Conservation (phyloP, 2,329 filamentous ascomycete species). For the Geosmithia flava region DNA sequence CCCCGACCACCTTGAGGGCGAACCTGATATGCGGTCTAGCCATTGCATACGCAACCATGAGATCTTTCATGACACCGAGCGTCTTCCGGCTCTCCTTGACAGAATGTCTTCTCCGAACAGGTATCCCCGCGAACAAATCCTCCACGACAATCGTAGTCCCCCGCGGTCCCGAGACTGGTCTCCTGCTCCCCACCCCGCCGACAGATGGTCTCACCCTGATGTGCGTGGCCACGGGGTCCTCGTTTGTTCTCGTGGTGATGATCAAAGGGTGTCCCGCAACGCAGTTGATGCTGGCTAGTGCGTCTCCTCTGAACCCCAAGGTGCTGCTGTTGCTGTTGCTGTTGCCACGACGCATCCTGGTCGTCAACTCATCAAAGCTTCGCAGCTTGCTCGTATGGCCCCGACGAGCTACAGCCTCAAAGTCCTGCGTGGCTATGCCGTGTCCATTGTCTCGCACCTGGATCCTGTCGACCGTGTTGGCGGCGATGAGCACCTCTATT, state of each 20-base stretch:
- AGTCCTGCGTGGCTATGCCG: conserved; percentile 53
- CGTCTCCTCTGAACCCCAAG: conserved; percentile 68
- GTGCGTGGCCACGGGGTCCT: conserved; percentile 42
- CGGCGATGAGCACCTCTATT: conserved; percentile 50
- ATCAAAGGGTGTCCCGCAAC: conserved; percentile 37
- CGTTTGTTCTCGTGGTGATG: conserved; percentile 50
- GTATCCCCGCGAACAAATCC: conserved; percentile 46
- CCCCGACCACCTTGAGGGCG: conserved; percentile 44
- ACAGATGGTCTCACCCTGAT: conserved; percentile 25
- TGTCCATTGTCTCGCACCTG: conserved; percentile 64
- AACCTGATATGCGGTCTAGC: conserved; percentile 52
- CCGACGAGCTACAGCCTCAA: conserved; percentile 47
- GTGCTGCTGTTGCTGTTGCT: conserved; percentile 42
- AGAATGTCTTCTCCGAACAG: conserved; percentile 48
- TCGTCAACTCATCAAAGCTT: conserved; percentile 45
- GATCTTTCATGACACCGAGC: conserved; percentile 42
- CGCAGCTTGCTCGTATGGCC: conserved; percentile 64
- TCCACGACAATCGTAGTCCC: conserved; percentile 56
- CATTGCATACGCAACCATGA: conserved; percentile 53
- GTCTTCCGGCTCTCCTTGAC: conserved; percentile 45
- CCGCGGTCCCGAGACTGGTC: conserved; percentile 37
- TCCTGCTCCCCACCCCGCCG: conserved; percentile 17
- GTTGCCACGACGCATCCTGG: conserved; percentile 13
- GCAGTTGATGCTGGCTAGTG: conserved; percentile 52
- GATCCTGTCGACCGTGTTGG: conserved; percentile 56